A percentile compares a stretch with the other conserved stretches of the same genome.
These are phyloP conservation scores for Schwanniomyces polymorphus DNA, from an alignment of 805 yeast genomes.

Conservation along the genomic window DNA sequence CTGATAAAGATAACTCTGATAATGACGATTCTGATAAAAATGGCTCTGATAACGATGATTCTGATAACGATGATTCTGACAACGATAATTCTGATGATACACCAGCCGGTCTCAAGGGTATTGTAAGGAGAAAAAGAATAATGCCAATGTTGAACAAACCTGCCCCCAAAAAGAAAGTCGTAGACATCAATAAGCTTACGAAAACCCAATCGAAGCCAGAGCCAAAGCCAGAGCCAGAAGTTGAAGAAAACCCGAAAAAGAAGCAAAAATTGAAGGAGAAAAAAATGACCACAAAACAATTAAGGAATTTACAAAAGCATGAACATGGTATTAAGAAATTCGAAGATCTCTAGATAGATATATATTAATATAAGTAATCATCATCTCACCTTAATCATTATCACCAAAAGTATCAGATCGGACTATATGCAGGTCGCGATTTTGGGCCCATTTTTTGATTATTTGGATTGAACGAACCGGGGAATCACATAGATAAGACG, in stretches of 20 bases:
- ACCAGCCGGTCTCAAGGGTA: not conserved
- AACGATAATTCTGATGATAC: constrained; percentile 8
- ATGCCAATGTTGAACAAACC: constrained; percentile 3
- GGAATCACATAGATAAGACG: not conserved
- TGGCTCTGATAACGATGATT: constrained; percentile 6
- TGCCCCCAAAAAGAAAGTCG: constrained; percentile 16
- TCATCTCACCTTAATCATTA: not conserved
- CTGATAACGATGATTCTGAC: not conserved
- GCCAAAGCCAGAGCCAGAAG: constrained; percentile 11
- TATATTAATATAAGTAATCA: not conserved
- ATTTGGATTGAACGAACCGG: not conserved
- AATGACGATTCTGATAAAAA: not conserved
- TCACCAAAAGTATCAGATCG: not conserved
- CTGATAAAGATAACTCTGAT: constrained; percentile 4
- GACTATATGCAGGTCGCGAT: not conserved
- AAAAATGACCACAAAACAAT: constrained; percentile 42
- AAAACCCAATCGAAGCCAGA: constrained; percentile 3
- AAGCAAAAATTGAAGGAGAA: constrained; percentile 32
- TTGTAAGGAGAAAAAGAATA: constrained; percentile 14
- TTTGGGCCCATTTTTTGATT: not conserved
- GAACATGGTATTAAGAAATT: constrained; percentile 67
- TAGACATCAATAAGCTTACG: constrained; percentile 16
- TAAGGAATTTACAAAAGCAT: constrained; percentile 48
- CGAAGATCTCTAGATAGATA: constrained; percentile 48
- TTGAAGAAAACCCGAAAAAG: constrained; percentile 22